phyloP scores from a whole-genome alignment of 257 asterid genomes.

The Nicotiana noctiflora region DNA sequence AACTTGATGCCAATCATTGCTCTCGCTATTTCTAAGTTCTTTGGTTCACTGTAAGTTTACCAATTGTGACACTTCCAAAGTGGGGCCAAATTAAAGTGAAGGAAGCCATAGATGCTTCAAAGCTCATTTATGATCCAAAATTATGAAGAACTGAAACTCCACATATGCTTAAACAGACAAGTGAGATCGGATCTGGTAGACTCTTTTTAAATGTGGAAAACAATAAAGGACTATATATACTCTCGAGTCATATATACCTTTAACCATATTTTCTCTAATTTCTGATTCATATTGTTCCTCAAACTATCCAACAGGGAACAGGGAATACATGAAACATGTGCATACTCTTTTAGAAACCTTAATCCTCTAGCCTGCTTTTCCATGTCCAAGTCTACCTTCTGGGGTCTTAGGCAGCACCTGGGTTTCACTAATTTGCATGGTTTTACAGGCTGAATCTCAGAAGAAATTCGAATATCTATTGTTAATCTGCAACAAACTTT shows the following conservation, averaged over 20 bases:
- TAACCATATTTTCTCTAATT: background rate
- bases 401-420: background rate
- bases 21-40: background rate
- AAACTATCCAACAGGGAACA: background rate
- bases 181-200: background rate
- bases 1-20: background rate
- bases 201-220: background rate
- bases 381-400: background rate
- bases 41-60: background rate
- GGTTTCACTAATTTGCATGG: background rate
- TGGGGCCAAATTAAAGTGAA: background rate
- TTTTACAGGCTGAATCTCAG: background rate
- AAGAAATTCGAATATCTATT: background rate
- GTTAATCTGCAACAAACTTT: background rate
- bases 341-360: background rate
- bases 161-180: background rate
- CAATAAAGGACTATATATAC: background rate
- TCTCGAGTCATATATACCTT: background rate
- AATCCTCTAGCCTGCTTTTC: background rate
- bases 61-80: background rate
- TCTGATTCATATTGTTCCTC: background rate
- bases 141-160: background rate
- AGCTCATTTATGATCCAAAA: background rate
- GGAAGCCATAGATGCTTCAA: background rate
- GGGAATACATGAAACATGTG: background rate